phyloP scores from a whole-genome alignment of 1,284 basidiomycete species.

The Athelia psychrophila region DNA sequence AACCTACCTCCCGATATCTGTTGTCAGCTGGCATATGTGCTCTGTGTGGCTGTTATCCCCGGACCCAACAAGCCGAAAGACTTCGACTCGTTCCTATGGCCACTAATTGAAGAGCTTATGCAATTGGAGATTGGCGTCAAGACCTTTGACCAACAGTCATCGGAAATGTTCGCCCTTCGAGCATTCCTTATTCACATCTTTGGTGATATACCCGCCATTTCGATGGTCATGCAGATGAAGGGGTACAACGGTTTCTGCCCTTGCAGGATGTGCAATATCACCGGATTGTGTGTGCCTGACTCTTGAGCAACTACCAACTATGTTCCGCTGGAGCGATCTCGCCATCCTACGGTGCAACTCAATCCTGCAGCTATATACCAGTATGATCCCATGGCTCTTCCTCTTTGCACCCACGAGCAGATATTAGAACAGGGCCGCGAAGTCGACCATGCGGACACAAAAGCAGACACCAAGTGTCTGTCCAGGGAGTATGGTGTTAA shows the following conservation, averaged over 20 bases:
- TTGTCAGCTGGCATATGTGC: slow-evolving; percentile 22
- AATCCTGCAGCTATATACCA: background rate
- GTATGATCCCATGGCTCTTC: slow-evolving; percentile 22
- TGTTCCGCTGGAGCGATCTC: slow-evolving; percentile 7
- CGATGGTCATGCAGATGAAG: slow-evolving; percentile 40
- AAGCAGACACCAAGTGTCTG: slow-evolving; percentile 10
- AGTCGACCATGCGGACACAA: slow-evolving; percentile 14
- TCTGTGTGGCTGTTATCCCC: slow-evolving; percentile 39
- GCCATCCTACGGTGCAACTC: background rate
- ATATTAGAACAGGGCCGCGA: slow-evolving; percentile 16
- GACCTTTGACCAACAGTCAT: slow-evolving; percentile 26
- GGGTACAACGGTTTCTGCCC: slow-evolving; percentile 3
- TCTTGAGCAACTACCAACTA: background rate
- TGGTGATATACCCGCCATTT: slow-evolving; percentile 45
- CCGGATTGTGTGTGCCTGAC: slow-evolving; percentile 34
- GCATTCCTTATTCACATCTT: slow-evolving; percentile 38
- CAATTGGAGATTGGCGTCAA: slow-evolving; percentile 31
- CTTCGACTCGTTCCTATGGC: slow-evolving; percentile 39
- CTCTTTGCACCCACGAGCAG: slow-evolving; percentile 19
- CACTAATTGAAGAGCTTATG: slow-evolving; percentile 33
- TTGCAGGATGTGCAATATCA: slow-evolving; percentile 26
- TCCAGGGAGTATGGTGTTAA: slow-evolving; percentile 26
- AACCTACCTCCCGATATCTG: slow-evolving; percentile 17
- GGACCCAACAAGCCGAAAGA: slow-evolving; percentile 40
- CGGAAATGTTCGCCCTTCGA: slow-evolving; percentile 27